Evolutionary conservation across 371 early-diverging fungal genomes (phyloP).

Genomic region (Lichtheimia ramosa): DNA sequence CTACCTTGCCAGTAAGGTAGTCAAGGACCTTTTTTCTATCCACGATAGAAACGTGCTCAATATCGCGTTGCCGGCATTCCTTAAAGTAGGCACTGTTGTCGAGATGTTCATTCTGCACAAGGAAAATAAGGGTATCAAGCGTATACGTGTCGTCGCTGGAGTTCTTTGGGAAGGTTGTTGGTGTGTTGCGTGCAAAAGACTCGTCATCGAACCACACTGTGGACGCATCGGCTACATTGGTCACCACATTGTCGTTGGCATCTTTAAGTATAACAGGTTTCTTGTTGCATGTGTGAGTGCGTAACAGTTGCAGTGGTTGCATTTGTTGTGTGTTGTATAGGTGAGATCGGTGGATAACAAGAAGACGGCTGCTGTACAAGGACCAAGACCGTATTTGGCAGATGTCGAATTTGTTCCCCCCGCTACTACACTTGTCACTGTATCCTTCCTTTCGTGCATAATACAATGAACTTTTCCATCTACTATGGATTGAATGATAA

Average conservation of each 20-base stretch:
- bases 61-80: conserved; percentile 57
- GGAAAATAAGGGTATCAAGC: conserved; percentile 76
- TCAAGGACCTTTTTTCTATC: conserved; percentile 72
- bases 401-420: too few relatives aligned
- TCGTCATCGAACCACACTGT: conserved; percentile 56
- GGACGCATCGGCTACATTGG: conserved; percentile 54
- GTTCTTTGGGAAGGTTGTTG: conserved; percentile 60
- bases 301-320: conserved; percentile 57
- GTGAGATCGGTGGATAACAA: neutral
- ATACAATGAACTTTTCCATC: too few relatives aligned
- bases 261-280: conserved; percentile 54
- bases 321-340: neutral
- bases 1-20: conserved; percentile 71
- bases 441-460: too few relatives aligned
- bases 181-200: conserved; percentile 56
- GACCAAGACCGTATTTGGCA: too few relatives aligned
- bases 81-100: conserved; percentile 77
- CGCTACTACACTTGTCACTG: too few relatives aligned
- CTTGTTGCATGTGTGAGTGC: conserved; percentile 60
- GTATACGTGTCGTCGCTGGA: conserved; percentile 63
- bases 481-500: too few relatives aligned
- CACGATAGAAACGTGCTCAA: conserved; percentile 71
- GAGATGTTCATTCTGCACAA: conserved; percentile 60
- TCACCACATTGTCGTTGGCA: conserved; percentile 42
- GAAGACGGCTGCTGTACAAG: neutral